Evolutionary conservation across 2,329 filamentous ascomycete genomes (phyloP), one percentile per base, ranked within the genome.

Genomic region (Hypoxylon sp.): DNA sequence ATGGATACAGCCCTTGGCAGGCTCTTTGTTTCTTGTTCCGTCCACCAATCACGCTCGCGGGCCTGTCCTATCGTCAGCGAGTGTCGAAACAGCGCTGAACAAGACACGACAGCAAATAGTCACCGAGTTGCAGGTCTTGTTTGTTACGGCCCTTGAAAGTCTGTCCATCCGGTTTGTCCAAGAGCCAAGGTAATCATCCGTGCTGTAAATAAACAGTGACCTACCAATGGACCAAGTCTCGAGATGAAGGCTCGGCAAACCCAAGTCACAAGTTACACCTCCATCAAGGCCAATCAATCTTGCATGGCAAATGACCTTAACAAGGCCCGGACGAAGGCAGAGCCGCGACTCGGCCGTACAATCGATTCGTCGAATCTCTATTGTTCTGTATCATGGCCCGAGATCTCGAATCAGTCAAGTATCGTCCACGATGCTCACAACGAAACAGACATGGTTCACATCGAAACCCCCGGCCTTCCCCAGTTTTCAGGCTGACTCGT

Each of bases 281-380:
- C 40, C 48, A 56, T 58, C 55, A 45, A 58, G 45, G 23, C 61
- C 61, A 61, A 63, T 63, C 58, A 58, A 58, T 63, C 61, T 58
- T 53, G 58, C 61, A 62, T 64, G 15, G 40, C 45, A 18, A 38
- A 37, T 46, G 55, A 48, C 21, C 37, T 26, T 6, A 31, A n/a
- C 31, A 46, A 51, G 26, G 49, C 31, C n/a, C 31, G n/a, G 18
- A 29, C 11, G 55, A 47, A 47, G 31, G 27, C 29, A 35, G 20
- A 49, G 24, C 17, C 21, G 46, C 45, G 35, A 45, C 40, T 29
- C 20, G 21, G 37, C 11, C 38, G 26, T 17, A 48, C 38, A 50
- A 58, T 61, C 55, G 60, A 48, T 54, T 58, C 47, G 38, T 42
- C 57, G 29, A 48, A 43, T 37, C 45, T 31, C 52, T 27, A 35